Base-by-base conservation (phyloP, 202 grass and related monocot species). In the Setaria italica region DNA sequence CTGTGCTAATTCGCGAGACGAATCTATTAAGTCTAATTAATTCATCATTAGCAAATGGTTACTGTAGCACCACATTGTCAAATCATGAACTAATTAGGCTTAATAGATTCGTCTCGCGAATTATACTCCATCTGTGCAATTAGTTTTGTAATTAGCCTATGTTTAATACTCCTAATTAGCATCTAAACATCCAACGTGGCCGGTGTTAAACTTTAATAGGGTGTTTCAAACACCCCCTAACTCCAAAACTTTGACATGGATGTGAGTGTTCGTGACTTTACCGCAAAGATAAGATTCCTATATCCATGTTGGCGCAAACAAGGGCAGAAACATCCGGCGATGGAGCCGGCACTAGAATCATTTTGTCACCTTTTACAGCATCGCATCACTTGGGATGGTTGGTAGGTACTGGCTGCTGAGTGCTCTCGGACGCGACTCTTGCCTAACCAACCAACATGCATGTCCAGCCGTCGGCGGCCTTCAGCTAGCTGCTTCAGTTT, bases 201-300 rank as follows among this genome's bases (percentile, higher is more conserved):
- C 25, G 25, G 25, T 25, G 25, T 25, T 25, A 25, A 25, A 25
- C 25, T 25, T 25, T 25, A 25, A 25, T 25, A 25, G 25, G 25
- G 25, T 25, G 25, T 25, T 25, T 25, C 25, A 25, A 25, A 25
- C 25, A 25, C 25, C 25, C 25, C 25, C 25, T 25, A 49, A 11
- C 19, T 34, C 6, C 47, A 29, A 33, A 35, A 35, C 29, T 17
- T 4, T 73, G 46, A 35, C 74, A 77, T 59, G 6, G 1, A 34
- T 5, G 48, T 14, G 11, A 51, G 9, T 56, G 56, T 45, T 62
- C n/a, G 41, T 78, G 56, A 15, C 21, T 76, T 67, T 67, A 46
- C 47, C 21, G 32, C 72, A 46, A 14, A 84, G 62, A 77, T 57
- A 84, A 76, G 9, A 65, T 80, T 80, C n/a, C 25, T 80, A 3